phyloP scores from a whole-genome alignment of 139 green algal species.

The Pseudopediastrum boryanum region DNA sequence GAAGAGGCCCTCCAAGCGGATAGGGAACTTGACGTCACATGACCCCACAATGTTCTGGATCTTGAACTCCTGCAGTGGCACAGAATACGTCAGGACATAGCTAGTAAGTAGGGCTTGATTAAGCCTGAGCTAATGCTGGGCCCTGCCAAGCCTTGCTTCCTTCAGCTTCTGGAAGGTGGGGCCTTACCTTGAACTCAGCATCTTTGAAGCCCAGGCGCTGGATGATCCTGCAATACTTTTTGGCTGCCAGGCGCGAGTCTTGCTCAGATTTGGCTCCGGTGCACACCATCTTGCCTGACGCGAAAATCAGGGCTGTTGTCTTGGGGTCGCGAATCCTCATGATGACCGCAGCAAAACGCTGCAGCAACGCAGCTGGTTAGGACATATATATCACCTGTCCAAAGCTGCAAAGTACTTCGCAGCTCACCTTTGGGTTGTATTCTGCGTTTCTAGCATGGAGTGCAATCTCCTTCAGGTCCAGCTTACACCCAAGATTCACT shows the following conservation, averaged over 20 bases:
- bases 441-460: slow-evolving; percentile 97
- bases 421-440: slow-evolving; percentile 99
- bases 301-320: slow-evolving; percentile 98
- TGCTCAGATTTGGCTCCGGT: slow-evolving; percentile 56
- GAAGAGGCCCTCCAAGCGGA: slow-evolving; percentile 93
- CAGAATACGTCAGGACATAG: too few species aligned
- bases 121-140: too few species aligned
- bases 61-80: slow-evolving; percentile 93
- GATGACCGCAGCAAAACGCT: slow-evolving; percentile 99
- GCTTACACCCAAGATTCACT: slow-evolving; percentile 90
- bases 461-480: slow-evolving; percentile 97
- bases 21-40: slow-evolving; percentile 98
- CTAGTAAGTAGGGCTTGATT: too few species aligned
- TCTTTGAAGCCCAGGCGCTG: slow-evolving; percentile 86
- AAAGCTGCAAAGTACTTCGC: neutral
- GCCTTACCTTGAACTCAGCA: slow-evolving; percentile 77
- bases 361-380: slow-evolving; percentile 3
- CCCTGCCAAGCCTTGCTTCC: too few species aligned
- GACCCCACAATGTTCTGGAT: slow-evolving; percentile 99
- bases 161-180: too few species aligned
- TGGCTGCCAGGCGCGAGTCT: slow-evolving; percentile 49
- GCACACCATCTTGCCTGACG: slow-evolving; percentile 97
- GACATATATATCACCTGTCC: neutral
- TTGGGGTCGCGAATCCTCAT: slow-evolving; percentile 99
- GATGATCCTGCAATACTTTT: slow-evolving; percentile 93